Evolutionary conservation across 2,329 filamentous ascomycete species (phyloP), one percentile per base, ranked within the genome.

Genomic region (Penicillium verrucosum): DNA sequence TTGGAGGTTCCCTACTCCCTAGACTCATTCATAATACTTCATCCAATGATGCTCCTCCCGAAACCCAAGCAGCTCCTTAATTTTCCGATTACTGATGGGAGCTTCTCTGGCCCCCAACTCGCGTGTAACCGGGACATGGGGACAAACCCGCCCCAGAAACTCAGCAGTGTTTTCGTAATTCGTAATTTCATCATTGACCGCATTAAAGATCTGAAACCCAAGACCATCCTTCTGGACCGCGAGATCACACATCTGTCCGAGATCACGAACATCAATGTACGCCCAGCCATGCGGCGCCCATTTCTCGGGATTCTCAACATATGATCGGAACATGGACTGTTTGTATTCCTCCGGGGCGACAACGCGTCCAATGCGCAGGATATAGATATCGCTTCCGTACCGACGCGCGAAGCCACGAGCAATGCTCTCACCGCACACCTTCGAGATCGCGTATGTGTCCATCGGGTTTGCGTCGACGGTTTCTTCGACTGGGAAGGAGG

Each of bases 161-260:
- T 82, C 75, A 42, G 71, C 73, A 0, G 82, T 85, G 0, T 81
- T 68, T 9, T 74, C 77, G 4, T 80, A 60, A 48, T 67, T 80
- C 0, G 84, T 87, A 47, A 86, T 86, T 3, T 77, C 82, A 63
- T 85, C 79, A 64, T 87, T 87, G 0, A 83, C 85, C 1, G 83
- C 84, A 65, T 87, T 87, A 70, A 87, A 87, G 0, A 86, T 73
- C 65, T 87, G 83, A 62, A 85, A 87, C 0, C 84, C 84, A 10
- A 87, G 64, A 0, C 81, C 83, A 64, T 78, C 77, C 61, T 79
- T 82, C 58, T 78, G 61, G 5, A 86, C 75, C 18, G 76, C 79
- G 9, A 82, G 64, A 60, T 85, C 75, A 65, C 82, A 86, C 55
- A 87, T 86, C 68, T 84, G 81, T 0, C 83, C 85, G 3, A 87